These are phyloP conservation scores for Pleodorina starrii DNA, from an alignment of 139 green algal genomes.

Conservation along the genomic window DNA sequence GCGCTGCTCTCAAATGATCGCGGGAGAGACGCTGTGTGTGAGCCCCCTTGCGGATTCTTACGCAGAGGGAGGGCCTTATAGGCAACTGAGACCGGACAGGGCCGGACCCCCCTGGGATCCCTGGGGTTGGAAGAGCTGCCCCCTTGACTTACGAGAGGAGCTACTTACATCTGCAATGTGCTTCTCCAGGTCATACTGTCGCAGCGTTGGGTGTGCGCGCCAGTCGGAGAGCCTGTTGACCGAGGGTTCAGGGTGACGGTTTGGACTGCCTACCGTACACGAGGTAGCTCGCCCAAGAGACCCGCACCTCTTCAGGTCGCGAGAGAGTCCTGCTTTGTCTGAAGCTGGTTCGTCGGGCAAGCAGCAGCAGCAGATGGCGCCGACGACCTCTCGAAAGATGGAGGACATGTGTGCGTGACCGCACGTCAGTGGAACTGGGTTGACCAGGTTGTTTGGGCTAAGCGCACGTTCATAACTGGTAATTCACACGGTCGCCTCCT, in stretches of 20 bases:
- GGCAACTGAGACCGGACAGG: too few relatives aligned
- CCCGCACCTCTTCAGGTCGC: not conserved
- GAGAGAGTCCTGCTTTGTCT: not conserved
- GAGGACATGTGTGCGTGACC: not conserved
- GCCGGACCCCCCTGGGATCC: too few relatives aligned
- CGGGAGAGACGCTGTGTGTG: too few relatives aligned
- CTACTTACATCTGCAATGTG: conserved; percentile 53
- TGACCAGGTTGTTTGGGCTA: too few relatives aligned
- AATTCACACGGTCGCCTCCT: too few relatives aligned
- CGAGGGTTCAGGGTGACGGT: not conserved
- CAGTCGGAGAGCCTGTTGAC: conserved; percentile 30
- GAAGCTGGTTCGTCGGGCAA: not conserved
- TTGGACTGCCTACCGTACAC: not conserved
- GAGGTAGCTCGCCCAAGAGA: not conserved
- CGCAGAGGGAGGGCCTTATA: too few relatives aligned
- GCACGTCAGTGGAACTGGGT: not conserved
- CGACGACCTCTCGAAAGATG: not conserved
- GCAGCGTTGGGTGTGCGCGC: conserved; percentile 48
- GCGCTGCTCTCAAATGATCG: too few relatives aligned
- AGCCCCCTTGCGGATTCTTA: too few relatives aligned
- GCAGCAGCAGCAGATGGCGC: conserved; percentile 29
- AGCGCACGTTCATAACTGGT: too few relatives aligned
- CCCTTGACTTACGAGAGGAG: too few relatives aligned
- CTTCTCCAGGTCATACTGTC: conserved; percentile 42
- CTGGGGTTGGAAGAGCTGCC: too few relatives aligned